Percentiles rank a stretch among this genome's conserved stretches.
Evolutionary conservation across 495 filamentous ascomycete species (phyloP).

Genomic region (Hyaloscypha bicolor): DNA sequence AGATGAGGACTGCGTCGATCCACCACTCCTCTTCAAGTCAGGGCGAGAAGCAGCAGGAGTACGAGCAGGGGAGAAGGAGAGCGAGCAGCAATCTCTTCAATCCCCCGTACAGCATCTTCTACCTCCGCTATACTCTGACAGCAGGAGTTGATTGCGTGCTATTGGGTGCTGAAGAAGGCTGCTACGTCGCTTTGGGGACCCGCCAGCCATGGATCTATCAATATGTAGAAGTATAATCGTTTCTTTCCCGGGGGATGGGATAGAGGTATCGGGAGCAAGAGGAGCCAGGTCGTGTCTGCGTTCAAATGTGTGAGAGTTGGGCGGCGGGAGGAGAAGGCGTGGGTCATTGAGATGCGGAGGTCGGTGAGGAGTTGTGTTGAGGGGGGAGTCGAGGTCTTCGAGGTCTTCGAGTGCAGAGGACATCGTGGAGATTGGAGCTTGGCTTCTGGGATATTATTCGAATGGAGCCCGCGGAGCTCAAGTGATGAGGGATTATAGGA

Average conservation of each 20-base stretch:
- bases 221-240: constrained; percentile 50
- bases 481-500: background rate
- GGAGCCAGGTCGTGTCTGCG: constrained; percentile 59
- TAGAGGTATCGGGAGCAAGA: constrained; percentile 53
- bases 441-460: no score
- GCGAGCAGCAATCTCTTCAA: constrained; percentile 38
- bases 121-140: constrained; percentile 46
- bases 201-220: constrained; percentile 59
- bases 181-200: constrained; percentile 56
- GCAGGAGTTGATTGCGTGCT: constrained; percentile 48
- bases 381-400: background rate
- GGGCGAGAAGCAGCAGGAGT: background rate
- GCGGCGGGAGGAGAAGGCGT: constrained; percentile 39
- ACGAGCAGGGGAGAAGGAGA: background rate
- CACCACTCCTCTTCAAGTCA: constrained; percentile 2
- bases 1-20: constrained; percentile 52
- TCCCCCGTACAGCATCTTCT: constrained; percentile 33
- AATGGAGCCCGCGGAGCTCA: background rate
- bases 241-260: constrained; percentile 21
- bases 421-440: background rate
- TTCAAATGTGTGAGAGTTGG: constrained; percentile 60
- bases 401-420: background rate
- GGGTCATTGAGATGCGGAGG: constrained; percentile 30
- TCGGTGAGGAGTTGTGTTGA: background rate
- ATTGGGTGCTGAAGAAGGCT: constrained; percentile 57